phyloP scores from a whole-genome alignment of 1,284 basidiomycete genomes.

The Pyrrhoderma lamaoense region DNA sequence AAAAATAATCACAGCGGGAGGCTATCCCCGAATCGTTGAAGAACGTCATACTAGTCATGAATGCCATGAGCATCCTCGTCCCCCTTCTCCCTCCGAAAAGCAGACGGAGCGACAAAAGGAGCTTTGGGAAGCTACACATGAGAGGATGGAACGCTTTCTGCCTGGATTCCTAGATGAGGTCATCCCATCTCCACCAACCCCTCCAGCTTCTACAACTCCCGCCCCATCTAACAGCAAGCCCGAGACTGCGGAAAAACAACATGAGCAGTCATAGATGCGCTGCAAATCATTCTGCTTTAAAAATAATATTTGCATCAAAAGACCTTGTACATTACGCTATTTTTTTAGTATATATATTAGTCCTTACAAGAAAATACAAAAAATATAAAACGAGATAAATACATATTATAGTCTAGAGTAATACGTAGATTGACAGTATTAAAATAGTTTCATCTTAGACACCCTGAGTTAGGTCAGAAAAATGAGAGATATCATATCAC shows the following conservation, averaged over 20 bases:
- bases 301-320: not conserved
- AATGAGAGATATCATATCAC: not conserved
- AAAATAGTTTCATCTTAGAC: conserved; percentile 48
- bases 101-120: conserved; percentile 64
- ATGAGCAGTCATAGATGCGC: not conserved
- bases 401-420: not conserved
- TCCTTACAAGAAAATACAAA: not conserved
- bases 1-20: conserved; percentile 60
- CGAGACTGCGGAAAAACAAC: conserved; percentile 3
- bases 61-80: conserved; percentile 76
- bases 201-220: not conserved
- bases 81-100: conserved; percentile 44
- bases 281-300: not conserved
- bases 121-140: conserved; percentile 78
- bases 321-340: too few species aligned
- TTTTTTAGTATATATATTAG: not conserved
- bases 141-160: conserved; percentile 81
- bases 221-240: not conserved
- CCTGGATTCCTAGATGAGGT: conserved; percentile 81
- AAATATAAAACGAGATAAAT: not conserved
- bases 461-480: conserved; percentile 25
- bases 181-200: conserved; percentile 38
- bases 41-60: conserved; percentile 95
- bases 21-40: conserved; percentile 95
- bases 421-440: conserved; percentile 3